Percentiles rank a stretch among this genome's conserved stretches.
Evolutionary conservation across 192 early-diverging fungal species (phyloP).

Genomic region (Coemansia sp.): DNA sequence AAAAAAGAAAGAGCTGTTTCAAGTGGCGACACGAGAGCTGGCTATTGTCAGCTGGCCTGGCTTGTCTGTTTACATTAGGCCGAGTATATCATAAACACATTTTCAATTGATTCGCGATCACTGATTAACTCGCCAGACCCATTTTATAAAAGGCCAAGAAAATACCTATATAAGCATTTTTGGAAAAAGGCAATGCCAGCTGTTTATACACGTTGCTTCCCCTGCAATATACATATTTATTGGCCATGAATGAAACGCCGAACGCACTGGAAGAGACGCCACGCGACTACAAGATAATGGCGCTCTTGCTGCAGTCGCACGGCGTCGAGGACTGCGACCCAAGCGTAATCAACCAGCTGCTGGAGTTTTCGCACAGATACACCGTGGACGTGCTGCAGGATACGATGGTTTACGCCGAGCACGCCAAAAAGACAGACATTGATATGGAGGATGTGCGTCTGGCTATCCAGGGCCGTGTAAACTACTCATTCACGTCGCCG

Average conservation of each 20-base stretch:
- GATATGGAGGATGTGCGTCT: slow-evolving; percentile 83
- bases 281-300: slow-evolving; percentile 76
- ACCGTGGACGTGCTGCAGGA: slow-evolving; percentile 90
- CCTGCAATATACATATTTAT: neutral
- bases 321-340: slow-evolving; percentile 89
- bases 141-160: neutral
- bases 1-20: neutral
- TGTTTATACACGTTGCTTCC: neutral
- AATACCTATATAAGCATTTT: neutral
- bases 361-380: slow-evolving; percentile 93
- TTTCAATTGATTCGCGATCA: too few relatives aligned
- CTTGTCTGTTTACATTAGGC: slow-evolving; percentile 12
- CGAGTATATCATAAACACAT: neutral
- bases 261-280: slow-evolving; percentile 52
- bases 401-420: slow-evolving; percentile 88
- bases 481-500: slow-evolving; percentile 86
- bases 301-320: slow-evolving; percentile 78
- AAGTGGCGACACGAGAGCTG: neutral
- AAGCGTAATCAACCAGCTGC: slow-evolving; percentile 83
- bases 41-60: neutral
- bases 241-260: slow-evolving; percentile 43
- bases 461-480: slow-evolving; percentile 87
- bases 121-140: neutral
- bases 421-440: slow-evolving; percentile 77
- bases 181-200: neutral